phyloP scores from a whole-genome alignment of 78 protist genomes.

The Pelomyxa schiedti region DNA sequence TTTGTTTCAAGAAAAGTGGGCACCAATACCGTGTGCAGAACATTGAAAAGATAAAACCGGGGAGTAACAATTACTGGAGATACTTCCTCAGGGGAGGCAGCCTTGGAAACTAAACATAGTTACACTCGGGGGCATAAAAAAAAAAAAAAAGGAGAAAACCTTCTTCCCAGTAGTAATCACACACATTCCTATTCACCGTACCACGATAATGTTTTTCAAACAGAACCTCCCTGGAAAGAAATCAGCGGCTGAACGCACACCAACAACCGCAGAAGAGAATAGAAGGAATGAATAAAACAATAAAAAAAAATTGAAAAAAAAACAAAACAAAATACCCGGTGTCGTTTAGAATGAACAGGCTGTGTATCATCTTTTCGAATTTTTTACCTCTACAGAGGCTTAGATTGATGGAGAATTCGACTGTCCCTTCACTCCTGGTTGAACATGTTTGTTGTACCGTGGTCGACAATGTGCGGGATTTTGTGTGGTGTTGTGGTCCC shows the following conservation, averaged over 20 bases:
- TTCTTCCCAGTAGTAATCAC: conserved; percentile 33
- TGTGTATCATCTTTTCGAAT: conserved; percentile 1
- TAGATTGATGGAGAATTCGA: no score
- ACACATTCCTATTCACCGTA: conserved; percentile 21
- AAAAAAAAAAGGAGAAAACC: neutral
- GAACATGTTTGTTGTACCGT: no score
- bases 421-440: no score
- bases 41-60: conserved; percentile 39
- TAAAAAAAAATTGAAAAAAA: neutral
- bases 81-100: no score
- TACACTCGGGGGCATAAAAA: no score
- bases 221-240: conserved; percentile 42
- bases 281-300: no score
- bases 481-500: no score
- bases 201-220: conserved; percentile 71
- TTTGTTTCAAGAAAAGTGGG: no score
- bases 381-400: no score
- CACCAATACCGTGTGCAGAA: conserved; percentile 3
- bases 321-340: neutral
- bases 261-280: neutral
- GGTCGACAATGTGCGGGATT: no score
- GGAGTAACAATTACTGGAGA: conserved; percentile 37
- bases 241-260: neutral
- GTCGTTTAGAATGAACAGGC: neutral
- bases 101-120: no score